phyloP scores from a whole-genome alignment of 441 rosid species.

The Populus trichocarpa region DNA sequence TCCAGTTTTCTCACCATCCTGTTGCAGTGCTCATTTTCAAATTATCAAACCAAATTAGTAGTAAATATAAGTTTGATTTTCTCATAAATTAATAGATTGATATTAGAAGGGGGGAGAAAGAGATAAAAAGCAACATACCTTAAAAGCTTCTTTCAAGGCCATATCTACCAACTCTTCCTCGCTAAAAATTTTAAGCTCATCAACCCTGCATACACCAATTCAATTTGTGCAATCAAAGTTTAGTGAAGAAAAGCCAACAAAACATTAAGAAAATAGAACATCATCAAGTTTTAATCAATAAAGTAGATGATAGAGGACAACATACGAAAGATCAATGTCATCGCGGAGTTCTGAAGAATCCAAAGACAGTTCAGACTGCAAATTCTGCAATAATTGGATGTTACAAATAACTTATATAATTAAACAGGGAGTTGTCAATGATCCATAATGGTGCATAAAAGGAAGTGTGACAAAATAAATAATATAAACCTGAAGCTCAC shows the following conservation, averaged over 20 bases:
- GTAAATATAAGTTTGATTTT: not conserved
- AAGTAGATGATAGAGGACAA: not conserved
- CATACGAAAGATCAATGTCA: conserved; percentile 48
- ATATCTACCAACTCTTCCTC: conserved; percentile 69
- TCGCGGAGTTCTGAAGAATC: conserved; percentile 22
- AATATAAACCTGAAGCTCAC: conserved; percentile 27
- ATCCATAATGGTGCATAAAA: not conserved
- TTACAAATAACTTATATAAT: not conserved
- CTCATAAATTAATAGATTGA: not conserved
- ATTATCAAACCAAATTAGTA: not conserved
- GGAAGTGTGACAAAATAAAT: not conserved
- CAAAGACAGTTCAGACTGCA: conserved; percentile 38
- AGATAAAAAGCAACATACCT: conserved; percentile 19
- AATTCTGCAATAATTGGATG: conserved; percentile 27
- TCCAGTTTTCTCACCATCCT: conserved; percentile 27
- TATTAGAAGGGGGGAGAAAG: not conserved
- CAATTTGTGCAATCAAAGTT: not conserved
- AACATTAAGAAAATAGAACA: not conserved
- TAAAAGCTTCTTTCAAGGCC: conserved; percentile 57
- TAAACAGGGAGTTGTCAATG: not conserved
- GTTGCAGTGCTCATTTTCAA: not conserved
- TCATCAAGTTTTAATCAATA: not conserved
- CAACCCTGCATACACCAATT: conserved; percentile 37
- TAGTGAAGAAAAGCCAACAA: not conserved
- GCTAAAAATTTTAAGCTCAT: conserved; percentile 46